Evolutionary conservation across 2,329 filamentous ascomycete species (phyloP), one percentile per base, ranked within the genome.

Genomic region (Penicillium hesseltinei): DNA sequence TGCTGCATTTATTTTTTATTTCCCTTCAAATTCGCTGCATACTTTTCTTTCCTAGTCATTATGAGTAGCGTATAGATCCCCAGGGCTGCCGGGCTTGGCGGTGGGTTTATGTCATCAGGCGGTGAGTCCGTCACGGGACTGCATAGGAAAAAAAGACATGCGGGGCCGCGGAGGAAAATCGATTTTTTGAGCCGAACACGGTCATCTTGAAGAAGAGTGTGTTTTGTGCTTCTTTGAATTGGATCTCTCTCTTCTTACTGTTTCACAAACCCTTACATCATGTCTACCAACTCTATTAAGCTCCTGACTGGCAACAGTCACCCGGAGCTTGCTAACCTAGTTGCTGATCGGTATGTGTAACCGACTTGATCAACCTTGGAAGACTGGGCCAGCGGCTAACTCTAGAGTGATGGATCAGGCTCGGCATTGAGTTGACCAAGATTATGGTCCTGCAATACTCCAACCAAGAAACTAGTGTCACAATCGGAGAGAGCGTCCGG

Each of bases 401-500:
- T 35, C 23, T 50, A 51, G 51, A 46, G 27, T 33, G 25, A 11
- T 36, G 31, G 43, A 38, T 38, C 54, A 88, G 85, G 65, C 80
- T 88, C 59, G 84, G 85, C 49, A 88, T 88, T 67, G 84, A 88
- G 71, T 77, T 88, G 68, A 85, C 85, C 62, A 87, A 87, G 77
- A 86, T 88, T 62, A 83, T 88, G 78, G 86, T 88, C 50, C 74
- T 85, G 42, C 84, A 88, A 66, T 87, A 87, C 71, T 87, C 84
- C 45, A 88, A 88, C 71, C 84, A 88, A 62, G 77, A 78, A 65
- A 79, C 77, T 31, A 77, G 74, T 62, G 92, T 97, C 57, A 96
- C 92, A 21, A 95, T 97, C 68, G 92, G 93, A 73, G 93, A 97
- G 80, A 95, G 90, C 62, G 93, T 97, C 54, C 85, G 93, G 77